Evolutionary conservation across 2,329 filamentous ascomycete species (phyloP).

Genomic region (Monosporascus sp.): DNA sequence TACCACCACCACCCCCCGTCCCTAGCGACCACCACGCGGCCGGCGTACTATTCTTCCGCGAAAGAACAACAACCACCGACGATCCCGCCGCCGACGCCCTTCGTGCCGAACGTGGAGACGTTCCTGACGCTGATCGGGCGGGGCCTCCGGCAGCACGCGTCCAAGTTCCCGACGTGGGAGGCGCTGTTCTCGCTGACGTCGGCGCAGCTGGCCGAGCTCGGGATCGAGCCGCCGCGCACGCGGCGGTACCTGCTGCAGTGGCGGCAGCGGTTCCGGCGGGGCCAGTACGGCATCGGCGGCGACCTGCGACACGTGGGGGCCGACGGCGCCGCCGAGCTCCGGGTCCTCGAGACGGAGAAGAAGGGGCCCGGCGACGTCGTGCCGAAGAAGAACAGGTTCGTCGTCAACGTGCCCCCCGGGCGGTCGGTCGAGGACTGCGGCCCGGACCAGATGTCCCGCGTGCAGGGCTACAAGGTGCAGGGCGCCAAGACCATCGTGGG

Average conservation of each 20-base stretch:
- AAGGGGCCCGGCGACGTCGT: slow-evolving; percentile 47
- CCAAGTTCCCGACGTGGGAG: slow-evolving; percentile 88
- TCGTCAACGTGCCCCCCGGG: slow-evolving; percentile 50
- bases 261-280: slow-evolving; percentile 77
- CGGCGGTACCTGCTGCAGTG: slow-evolving; percentile 82
- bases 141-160: slow-evolving; percentile 71
- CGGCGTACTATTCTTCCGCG: slow-evolving; percentile 1
- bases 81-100: slow-evolving; percentile 69
- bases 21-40: background rate
- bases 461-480: slow-evolving; percentile 62
- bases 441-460: slow-evolving; percentile 42
- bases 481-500: slow-evolving; percentile 68
- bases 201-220: slow-evolving; percentile 71
- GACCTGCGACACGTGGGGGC: slow-evolving; percentile 68
- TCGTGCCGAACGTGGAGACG: slow-evolving; percentile 77
- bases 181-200: slow-evolving; percentile 80
- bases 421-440: slow-evolving; percentile 31
- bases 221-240: slow-evolving; percentile 78
- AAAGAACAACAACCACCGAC: slow-evolving; percentile 6
- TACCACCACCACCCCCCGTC: background rate
- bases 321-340: slow-evolving; percentile 28
- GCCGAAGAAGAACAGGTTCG: slow-evolving; percentile 42
- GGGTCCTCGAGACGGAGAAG: slow-evolving; percentile 31
- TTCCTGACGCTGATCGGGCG: slow-evolving; percentile 92
- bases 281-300: slow-evolving; percentile 74